These are phyloP conservation scores for Candida maesae DNA, from an alignment of 805 yeast species.

Conservation along the genomic window DNA sequence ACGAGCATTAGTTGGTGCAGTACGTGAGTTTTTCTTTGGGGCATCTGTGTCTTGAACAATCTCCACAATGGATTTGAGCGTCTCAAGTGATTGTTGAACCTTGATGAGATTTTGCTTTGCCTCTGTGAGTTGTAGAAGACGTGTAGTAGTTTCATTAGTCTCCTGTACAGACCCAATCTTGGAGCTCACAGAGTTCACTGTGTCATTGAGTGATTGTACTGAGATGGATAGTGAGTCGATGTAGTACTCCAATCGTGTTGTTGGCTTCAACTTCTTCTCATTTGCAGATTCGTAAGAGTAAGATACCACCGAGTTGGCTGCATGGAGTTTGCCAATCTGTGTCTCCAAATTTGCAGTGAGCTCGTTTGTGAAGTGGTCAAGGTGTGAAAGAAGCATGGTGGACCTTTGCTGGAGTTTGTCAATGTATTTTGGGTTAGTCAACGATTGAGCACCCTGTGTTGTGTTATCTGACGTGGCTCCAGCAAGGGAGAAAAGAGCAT, in stretches of 20 bases:
- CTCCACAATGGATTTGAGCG: constrained; percentile 37
- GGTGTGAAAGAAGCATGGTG: constrained; percentile 48
- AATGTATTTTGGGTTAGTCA: constrained; percentile 27
- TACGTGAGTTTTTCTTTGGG: constrained; percentile 1
- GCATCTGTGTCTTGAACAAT: constrained; percentile 23
- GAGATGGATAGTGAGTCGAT: constrained; percentile 57
- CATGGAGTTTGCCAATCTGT: constrained; percentile 45
- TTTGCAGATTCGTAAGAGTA: constrained; percentile 30
- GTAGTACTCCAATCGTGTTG: constrained; percentile 63
- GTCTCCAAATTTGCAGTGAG: constrained; percentile 50
- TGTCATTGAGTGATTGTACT: constrained; percentile 50
- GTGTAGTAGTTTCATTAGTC: constrained; percentile 28
- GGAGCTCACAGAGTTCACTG: constrained; percentile 30
- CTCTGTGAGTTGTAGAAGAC: constrained; percentile 40
- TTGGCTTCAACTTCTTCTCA: constrained; percentile 33
- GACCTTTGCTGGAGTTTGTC: constrained; percentile 44
- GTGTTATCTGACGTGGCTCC: constrained; percentile 4
- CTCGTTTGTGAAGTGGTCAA: constrained; percentile 61
- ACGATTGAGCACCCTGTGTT: constrained; percentile 29
- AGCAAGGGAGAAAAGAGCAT: constrained; percentile 44
- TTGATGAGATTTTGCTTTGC: constrained; percentile 43
- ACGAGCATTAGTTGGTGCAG: constrained; percentile 22
- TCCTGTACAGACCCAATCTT: constrained; percentile 29
- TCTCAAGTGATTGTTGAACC: constrained; percentile 45
- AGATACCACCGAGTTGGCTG: constrained; percentile 48